These are phyloP conservation scores for Lactuca saligna DNA, from an alignment of 129 eudicot species.

Conservation along the genomic window DNA sequence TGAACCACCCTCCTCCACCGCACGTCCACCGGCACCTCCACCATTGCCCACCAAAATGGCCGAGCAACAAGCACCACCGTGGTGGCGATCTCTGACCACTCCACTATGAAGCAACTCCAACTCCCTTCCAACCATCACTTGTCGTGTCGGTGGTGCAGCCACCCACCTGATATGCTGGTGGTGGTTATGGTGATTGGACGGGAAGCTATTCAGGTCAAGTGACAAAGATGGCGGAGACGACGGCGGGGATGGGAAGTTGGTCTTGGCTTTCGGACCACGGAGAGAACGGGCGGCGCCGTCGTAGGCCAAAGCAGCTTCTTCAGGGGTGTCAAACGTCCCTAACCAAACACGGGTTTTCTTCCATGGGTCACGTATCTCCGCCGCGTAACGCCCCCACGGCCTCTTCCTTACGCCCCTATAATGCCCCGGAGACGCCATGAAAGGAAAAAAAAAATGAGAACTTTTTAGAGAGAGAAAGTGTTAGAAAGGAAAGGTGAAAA, in stretches of 20 bases:
- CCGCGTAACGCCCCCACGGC: slow-evolving; percentile 54
- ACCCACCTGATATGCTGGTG: slow-evolving; percentile 38
- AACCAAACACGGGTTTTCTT: slow-evolving; percentile 76
- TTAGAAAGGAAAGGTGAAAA: neutral
- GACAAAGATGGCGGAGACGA: slow-evolving; percentile 42
- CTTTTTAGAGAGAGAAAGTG: neutral
- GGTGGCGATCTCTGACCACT: slow-evolving; percentile 18
- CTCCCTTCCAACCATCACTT: slow-evolving; percentile 32
- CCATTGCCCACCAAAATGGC: slow-evolving; percentile 2
- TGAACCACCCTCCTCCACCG: slow-evolving; percentile 17
- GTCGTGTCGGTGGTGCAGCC: slow-evolving; percentile 37
- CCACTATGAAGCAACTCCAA: slow-evolving; percentile 41
- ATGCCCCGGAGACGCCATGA: slow-evolving; percentile 31
- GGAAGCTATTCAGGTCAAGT: slow-evolving; percentile 57
- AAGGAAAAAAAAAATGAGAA: neutral
- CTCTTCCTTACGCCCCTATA: slow-evolving; percentile 44
- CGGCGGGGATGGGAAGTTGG: slow-evolving; percentile 67
- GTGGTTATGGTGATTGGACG: slow-evolving; percentile 33
- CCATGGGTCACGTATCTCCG: slow-evolving; percentile 47
- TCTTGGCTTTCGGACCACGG: slow-evolving; percentile 78
- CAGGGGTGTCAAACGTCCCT: slow-evolving; percentile 90
- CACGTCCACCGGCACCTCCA: slow-evolving; percentile 17
- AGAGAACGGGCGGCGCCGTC: slow-evolving; percentile 94
- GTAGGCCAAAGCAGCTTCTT: slow-evolving; percentile 89
- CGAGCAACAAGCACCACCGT: slow-evolving; percentile 15